phyloP scores from a whole-genome alignment of 768 basidiomycete species.

The Mycena indigotica region DNA sequence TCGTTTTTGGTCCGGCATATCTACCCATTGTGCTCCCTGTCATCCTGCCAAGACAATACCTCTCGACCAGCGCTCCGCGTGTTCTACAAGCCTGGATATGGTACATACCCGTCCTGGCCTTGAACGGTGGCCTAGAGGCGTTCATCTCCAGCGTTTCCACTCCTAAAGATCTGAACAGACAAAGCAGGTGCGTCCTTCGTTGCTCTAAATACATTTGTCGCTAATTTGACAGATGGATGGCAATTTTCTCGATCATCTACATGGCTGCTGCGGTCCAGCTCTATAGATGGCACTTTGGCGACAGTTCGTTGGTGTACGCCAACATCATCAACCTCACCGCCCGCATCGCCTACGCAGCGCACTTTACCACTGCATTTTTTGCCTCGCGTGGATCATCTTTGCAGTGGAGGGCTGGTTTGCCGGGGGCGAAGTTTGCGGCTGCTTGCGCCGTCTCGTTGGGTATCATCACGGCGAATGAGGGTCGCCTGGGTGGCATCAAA shows the following conservation, averaged over 20 bases:
- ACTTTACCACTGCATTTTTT: slow-evolving; percentile 56
- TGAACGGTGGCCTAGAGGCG: slow-evolving; percentile 92
- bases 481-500: background rate
- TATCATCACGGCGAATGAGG: slow-evolving; percentile 32
- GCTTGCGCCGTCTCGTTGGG: slow-evolving; percentile 28
- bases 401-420: slow-evolving; percentile 30
- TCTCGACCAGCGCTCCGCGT: slow-evolving; percentile 74
- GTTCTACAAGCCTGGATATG: slow-evolving; percentile 81
- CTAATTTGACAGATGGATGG: slow-evolving; percentile 62
- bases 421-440: slow-evolving; percentile 26
- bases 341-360: slow-evolving; percentile 62
- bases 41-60: slow-evolving; percentile 71
- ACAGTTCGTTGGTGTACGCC: slow-evolving; percentile 72
- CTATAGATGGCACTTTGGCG: slow-evolving; percentile 55
- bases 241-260: slow-evolving; percentile 72
- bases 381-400: slow-evolving; percentile 21
- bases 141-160: slow-evolving; percentile 82
- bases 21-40: slow-evolving; percentile 68
- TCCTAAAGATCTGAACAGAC: slow-evolving; percentile 63
- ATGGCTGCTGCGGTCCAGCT: slow-evolving; percentile 52
- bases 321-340: slow-evolving; percentile 69
- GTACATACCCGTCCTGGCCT: slow-evolving; percentile 86
- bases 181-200: slow-evolving; percentile 57
- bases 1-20: slow-evolving; percentile 76
- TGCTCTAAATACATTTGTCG: background rate